A percentile compares a stretch with the other conserved stretches of the same genome.
These are phyloP conservation scores for Gracilaria domingensis DNA, from an alignment of 23 red algal species.

Conservation along the genomic window DNA sequence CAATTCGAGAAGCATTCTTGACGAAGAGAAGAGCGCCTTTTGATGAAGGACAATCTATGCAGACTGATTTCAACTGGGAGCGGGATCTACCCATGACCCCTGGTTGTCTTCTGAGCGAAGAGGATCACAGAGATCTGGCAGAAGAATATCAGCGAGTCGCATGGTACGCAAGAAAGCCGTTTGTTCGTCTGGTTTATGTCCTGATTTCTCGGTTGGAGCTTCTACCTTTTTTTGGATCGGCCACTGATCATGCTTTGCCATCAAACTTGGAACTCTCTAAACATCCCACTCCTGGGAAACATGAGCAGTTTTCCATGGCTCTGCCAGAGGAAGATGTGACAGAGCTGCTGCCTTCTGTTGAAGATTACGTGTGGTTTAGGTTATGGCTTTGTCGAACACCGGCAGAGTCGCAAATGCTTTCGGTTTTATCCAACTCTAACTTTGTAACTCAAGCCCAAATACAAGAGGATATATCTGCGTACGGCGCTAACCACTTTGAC, in stretches of 20 bases:
- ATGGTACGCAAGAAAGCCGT: conserved; percentile 41
- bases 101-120: conserved; percentile 31
- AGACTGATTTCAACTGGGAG: not conserved
- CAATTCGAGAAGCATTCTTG: conserved; percentile 5
- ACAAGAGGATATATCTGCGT: conserved; percentile 75
- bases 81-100: conserved; percentile 33
- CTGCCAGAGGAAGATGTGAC: conserved; percentile 71
- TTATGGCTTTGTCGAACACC: conserved; percentile 72
- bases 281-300: conserved; percentile 60
- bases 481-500: conserved; percentile 78
- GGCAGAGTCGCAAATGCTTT: conserved; percentile 44
- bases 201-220: conserved; percentile 47
- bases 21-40: conserved; percentile 23
- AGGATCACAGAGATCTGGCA: not conserved
- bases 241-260: conserved; percentile 21
- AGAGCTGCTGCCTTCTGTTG: conserved; percentile 73
- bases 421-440: conserved; percentile 32
- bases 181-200: conserved; percentile 31
- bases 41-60: not conserved
- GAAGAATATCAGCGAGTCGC: conserved; percentile 39
- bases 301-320: conserved; percentile 53
- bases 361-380: conserved; percentile 92
- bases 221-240: not conserved
- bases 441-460: conserved; percentile 67
- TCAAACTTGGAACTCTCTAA: conserved; percentile 34